These are phyloP conservation scores for Backusella macrospora DNA, from an alignment of 192 early-diverging fungal genomes.

Conservation along the genomic window DNA sequence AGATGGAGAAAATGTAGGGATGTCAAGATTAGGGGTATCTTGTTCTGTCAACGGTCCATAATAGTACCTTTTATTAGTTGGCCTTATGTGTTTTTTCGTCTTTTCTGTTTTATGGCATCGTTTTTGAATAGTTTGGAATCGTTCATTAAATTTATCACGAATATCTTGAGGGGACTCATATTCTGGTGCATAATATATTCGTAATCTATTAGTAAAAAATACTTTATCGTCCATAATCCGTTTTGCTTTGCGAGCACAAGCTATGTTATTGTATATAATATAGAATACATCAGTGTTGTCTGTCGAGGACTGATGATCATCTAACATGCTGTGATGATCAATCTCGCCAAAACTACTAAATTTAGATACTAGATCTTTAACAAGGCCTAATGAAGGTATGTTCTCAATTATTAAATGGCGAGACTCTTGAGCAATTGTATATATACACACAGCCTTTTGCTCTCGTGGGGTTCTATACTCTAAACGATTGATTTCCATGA, in stretches of 20 bases:
- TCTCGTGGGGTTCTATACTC: constrained; percentile 29
- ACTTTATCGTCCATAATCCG: constrained; percentile 41
- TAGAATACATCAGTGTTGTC: constrained; percentile 39
- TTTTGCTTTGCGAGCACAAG: constrained; percentile 40
- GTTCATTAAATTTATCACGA: constrained; percentile 43
- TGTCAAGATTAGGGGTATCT: background rate
- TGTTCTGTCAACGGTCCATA: background rate
- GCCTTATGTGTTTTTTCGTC: background rate
- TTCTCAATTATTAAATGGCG: constrained; percentile 38
- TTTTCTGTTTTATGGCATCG: background rate
- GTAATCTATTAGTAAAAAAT: constrained; percentile 41
- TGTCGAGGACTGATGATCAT: constrained; percentile 27
- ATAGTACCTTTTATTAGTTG: background rate
- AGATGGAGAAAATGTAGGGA: background rate
- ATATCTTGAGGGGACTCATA: constrained; percentile 47
- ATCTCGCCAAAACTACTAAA: constrained; percentile 26
- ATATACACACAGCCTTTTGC: constrained; percentile 30
- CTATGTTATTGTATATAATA: constrained; percentile 30
- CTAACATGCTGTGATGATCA: constrained; percentile 16
- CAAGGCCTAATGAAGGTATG: constrained; percentile 27
- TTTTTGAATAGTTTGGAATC: constrained; percentile 28
- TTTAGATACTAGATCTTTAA: constrained; percentile 23
- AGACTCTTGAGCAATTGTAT: constrained; percentile 42
- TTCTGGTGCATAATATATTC: constrained; percentile 44
- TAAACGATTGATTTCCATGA: background rate